A percentile compares a stretch with the other conserved stretches of the same genome.
Conservation (phyloP, 108 stramenopile species). For the Cyclostephanos tholiformis region DNA sequence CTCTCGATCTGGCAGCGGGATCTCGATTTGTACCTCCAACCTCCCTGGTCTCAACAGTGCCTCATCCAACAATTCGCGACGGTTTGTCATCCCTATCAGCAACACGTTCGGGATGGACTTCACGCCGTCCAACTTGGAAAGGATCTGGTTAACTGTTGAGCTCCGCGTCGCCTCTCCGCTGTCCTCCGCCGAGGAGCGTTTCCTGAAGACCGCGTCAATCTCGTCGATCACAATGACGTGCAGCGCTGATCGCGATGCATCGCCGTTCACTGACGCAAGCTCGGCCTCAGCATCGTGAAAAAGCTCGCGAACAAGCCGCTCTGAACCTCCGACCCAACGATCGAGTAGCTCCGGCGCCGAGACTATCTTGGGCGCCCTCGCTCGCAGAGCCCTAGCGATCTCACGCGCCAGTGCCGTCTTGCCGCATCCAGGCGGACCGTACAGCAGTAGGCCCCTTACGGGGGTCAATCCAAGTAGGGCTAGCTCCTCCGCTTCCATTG, state of each 20-base stretch:
- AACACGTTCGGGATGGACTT: conserved; percentile 81
- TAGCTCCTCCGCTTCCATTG: conserved; percentile 83
- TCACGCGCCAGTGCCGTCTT: conserved; percentile 94
- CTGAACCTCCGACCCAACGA: conserved; percentile 95
- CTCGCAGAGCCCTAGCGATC: conserved; percentile 84
- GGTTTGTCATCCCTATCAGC: conserved; percentile 95
- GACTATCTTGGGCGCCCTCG: conserved; percentile 90
- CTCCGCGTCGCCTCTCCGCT: conserved; percentile 78
- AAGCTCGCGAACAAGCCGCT: conserved; percentile 89
- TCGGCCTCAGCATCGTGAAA: conserved; percentile 96
- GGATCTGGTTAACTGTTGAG: conserved; percentile 82
- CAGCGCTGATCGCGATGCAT: conserved; percentile 72
- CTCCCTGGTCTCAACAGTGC: conserved; percentile 93
- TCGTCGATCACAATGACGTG: conserved; percentile 99
- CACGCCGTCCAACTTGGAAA: conserved; percentile 83
- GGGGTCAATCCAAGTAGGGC: conserved; percentile 81
- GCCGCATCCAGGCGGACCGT: conserved; percentile 89
- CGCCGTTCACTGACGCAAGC: conserved; percentile 64
- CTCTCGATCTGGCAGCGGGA: conserved; percentile 60
- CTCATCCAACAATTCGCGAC: conserved; percentile 90
- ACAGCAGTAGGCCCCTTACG: conserved; percentile 78
- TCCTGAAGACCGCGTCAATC: conserved; percentile 93
- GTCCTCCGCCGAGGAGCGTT: conserved; percentile 71
- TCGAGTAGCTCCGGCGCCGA: conserved; percentile 93
- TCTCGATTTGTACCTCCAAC: conserved; percentile 89